A percentile compares a stretch with the other conserved stretches of the same genome.
phyloP scores from a whole-genome alignment of 768 basidiomycete species.

The Phanerodontia chrysosporium region DNA sequence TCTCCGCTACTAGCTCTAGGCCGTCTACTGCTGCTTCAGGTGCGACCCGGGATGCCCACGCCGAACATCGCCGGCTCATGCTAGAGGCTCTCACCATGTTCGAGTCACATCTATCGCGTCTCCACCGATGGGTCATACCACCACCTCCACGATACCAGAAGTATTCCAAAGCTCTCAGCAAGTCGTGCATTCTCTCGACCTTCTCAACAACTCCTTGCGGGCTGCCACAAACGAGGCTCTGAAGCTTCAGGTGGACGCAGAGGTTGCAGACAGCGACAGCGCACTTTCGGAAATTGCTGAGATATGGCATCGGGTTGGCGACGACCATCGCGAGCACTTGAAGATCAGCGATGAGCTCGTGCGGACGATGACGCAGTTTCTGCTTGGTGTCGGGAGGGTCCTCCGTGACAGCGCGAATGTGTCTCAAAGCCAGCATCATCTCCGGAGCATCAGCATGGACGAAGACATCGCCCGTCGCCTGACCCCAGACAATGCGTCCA shows the following conservation, averaged over 20 bases:
- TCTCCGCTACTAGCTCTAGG: neutral
- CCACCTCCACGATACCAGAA: conserved; percentile 43
- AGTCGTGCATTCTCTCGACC: conserved; percentile 62
- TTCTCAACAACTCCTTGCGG: conserved; percentile 59
- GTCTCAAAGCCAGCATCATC: conserved; percentile 35
- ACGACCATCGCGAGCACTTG: conserved; percentile 68
- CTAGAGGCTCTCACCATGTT: conserved; percentile 67
- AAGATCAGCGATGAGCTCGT: conserved; percentile 77
- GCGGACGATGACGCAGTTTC: conserved; percentile 67
- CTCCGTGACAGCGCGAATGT: conserved; percentile 49
- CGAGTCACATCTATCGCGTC: conserved; percentile 57
- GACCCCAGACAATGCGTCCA: conserved; percentile 30
- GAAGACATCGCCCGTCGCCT: conserved; percentile 38
- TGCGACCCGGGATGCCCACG: conserved; percentile 14
- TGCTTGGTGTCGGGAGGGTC: conserved; percentile 71
- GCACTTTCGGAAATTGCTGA: conserved; percentile 40
- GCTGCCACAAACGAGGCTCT: conserved; percentile 53
- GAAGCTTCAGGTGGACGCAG: conserved; percentile 72
- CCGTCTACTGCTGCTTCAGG: neutral
- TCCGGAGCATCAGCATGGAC: conserved; percentile 50
- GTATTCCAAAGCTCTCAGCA: conserved; percentile 57
- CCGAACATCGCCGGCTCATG: conserved; percentile 69
- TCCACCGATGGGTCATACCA: conserved; percentile 42
- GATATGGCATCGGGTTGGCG: conserved; percentile 65
- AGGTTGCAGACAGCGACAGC: conserved; percentile 46